phyloP scores from a whole-genome alignment of 2,329 filamentous ascomycete genomes.

The Verticillium longisporum region DNA sequence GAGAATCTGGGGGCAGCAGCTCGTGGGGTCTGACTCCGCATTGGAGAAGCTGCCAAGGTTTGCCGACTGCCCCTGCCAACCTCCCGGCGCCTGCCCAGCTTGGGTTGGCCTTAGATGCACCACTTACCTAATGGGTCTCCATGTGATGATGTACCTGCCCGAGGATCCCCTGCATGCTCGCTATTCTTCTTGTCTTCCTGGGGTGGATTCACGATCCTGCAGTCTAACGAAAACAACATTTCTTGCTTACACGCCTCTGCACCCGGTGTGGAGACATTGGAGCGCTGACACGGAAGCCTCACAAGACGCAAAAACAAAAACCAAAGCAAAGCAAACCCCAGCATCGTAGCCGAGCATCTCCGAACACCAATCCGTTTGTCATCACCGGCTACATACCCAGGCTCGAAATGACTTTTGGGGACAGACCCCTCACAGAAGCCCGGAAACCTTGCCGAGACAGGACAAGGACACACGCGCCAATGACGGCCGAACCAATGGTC shows the following conservation, averaged over 20 bases:
- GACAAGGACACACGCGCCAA: background rate
- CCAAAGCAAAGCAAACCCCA: background rate
- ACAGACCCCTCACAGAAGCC: background rate
- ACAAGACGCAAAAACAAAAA: background rate
- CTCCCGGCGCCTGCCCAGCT: background rate
- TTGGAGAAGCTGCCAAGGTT: slow-evolving; percentile 22
- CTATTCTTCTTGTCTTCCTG: background rate
- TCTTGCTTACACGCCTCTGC: background rate
- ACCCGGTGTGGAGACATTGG: background rate
- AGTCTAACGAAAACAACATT: background rate
- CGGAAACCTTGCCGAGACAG: background rate
- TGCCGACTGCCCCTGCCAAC: slow-evolving; percentile 1
- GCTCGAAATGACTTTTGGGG: background rate
- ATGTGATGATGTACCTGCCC: background rate
- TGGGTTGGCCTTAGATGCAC: background rate
- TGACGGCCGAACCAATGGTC: background rate
- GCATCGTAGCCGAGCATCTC: background rate
- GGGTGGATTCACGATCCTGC: background rate
- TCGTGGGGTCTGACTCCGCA: slow-evolving; percentile 27
- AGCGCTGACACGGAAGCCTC: background rate
- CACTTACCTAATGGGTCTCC: background rate
- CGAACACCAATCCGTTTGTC: background rate
- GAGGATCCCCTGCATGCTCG: background rate
- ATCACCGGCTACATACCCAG: background rate
- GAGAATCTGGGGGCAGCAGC: slow-evolving; percentile 10